Base-by-base conservation (phyloP, 2,329 filamentous ascomycete genomes). In the Hymenoscyphus salicellus region DNA sequence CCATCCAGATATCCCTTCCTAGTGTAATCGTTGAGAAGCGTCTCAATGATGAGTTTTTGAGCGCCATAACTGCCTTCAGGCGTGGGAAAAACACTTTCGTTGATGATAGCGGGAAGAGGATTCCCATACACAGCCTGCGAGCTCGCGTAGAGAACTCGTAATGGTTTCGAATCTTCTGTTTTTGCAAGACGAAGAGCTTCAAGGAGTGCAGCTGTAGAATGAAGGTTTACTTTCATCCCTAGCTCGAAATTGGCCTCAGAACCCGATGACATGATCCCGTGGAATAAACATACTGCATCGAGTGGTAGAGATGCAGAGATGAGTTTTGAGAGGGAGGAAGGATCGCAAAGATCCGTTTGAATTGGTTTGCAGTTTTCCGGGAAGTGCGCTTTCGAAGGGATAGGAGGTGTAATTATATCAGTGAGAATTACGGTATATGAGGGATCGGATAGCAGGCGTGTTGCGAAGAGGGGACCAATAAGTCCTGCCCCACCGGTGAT, bases 401-500 rank as follows among this genome's bases (percentile, higher is more conserved):
- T 76, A 0, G 82, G 78, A 0, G 84, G 85, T 57, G 80, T 75
- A 67, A 82, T 75, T 20, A 88, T 78, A 69, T 89, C 86, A 11
- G 83, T 86, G 55, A 88, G 77, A 58, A 82, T 80, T 60, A 89
- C 75, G 55, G 64, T 62, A 58, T 78, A 77, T 62, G 80, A 77
- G 1, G 80, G 74, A 65, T 79, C 78, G 20, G 81, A 77, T 36
- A 89, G 77, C 2, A 89, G 80, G 41, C 84, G 81, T 60, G 79
- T 79, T 2, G 85, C 81, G 28, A 89, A 80, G 55, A 84, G 80
- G 73, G 88, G 86, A 72, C 86, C 86, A 64, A 89, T 83, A 73
- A 89, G 89, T 65, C 87, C 87, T 55, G 83, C 83, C 7, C 82
- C 86, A 5, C 87, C 86, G 10, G 86, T 89, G 70, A 89, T 86